phyloP scores from a whole-genome alignment of 2,329 filamentous ascomycete genomes.

The Teratosphaeria epicoccoides region DNA sequence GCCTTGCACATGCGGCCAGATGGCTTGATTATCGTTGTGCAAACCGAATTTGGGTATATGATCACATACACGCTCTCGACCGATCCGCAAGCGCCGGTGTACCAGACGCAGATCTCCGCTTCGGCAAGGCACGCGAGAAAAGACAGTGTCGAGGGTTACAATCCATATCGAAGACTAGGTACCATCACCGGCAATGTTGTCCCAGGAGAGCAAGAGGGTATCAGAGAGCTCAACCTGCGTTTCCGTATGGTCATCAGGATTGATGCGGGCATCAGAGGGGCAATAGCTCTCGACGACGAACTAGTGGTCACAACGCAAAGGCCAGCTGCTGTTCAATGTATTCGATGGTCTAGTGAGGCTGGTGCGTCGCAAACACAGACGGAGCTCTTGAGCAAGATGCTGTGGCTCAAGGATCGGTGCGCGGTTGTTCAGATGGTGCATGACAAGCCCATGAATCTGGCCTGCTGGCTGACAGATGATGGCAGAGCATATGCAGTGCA shows the following conservation, averaged over 20 bases:
- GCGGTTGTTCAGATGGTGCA: slow-evolving; percentile 77
- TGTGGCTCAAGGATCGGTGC: slow-evolving; percentile 70
- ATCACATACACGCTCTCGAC: slow-evolving; percentile 90
- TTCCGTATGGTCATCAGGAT: slow-evolving; percentile 98
- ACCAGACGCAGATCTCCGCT: slow-evolving; percentile 68
- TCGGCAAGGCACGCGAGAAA: slow-evolving; percentile 33
- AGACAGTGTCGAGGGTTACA: slow-evolving; percentile 37
- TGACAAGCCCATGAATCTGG: slow-evolving; percentile 91
- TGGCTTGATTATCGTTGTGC: slow-evolving; percentile 81
- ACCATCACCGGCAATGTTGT: slow-evolving; percentile 37
- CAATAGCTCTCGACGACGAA: slow-evolving; percentile 83
- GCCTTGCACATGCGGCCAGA: slow-evolving; percentile 81
- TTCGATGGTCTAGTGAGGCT: slow-evolving; percentile 81
- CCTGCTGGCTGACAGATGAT: slow-evolving; percentile 83
- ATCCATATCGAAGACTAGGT: slow-evolving; percentile 14
- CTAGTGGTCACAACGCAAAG: slow-evolving; percentile 83
- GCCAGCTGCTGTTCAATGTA: slow-evolving; percentile 91
- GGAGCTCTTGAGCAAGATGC: slow-evolving; percentile 77
- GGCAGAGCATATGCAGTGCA: slow-evolving; percentile 88
- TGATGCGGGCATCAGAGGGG: slow-evolving; percentile 83
- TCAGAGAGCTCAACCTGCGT: slow-evolving; percentile 76
- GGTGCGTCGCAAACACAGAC: slow-evolving; percentile 78
- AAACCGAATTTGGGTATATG: slow-evolving; percentile 74
- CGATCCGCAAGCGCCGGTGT: slow-evolving; percentile 72
- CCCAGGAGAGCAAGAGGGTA: slow-evolving; percentile 69